Evolutionary conservation across 73 alveolate genomes (phyloP).

Genomic region (Urostyla sp.): DNA sequence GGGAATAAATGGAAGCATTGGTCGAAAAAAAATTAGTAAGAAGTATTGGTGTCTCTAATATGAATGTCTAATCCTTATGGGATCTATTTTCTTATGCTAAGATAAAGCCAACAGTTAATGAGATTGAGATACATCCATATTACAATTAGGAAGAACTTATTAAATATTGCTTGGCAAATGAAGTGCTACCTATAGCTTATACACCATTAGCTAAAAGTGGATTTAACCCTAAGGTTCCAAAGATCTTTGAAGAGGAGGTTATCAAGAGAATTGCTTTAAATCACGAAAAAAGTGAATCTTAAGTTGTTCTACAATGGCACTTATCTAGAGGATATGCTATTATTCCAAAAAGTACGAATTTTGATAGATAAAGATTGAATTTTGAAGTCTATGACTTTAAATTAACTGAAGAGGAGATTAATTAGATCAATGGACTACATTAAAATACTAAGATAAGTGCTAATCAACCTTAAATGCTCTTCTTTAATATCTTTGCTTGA

Average conservation of each 20-base stretch:
- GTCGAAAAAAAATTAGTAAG: constrained; percentile 76
- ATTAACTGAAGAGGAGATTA: constrained; percentile 52
- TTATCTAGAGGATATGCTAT: constrained; percentile 74
- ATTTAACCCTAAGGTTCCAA: constrained; percentile 5
- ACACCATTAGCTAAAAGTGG: constrained; percentile 71
- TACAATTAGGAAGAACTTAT: constrained; percentile 71
- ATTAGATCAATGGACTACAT: constrained; percentile 53
- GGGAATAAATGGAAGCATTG: constrained; percentile 78
- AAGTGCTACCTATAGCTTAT: constrained; percentile 74
- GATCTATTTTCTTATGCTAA: constrained; percentile 68
- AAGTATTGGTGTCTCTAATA: constrained; percentile 82
- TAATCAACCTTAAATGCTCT: too few relatives aligned
- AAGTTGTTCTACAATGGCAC: constrained; percentile 82
- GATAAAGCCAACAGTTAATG: constrained; percentile 75
- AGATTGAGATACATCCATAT: constrained; percentile 72
- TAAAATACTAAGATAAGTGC: constrained; percentile 39
- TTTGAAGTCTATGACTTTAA: constrained; percentile 63
- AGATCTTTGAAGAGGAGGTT: constrained; percentile 58
- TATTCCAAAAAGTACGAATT: constrained; percentile 71
- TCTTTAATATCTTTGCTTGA: too few relatives aligned
- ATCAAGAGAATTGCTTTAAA: constrained; percentile 53
- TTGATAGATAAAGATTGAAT: constrained; percentile 79
- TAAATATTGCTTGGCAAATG: constrained; percentile 51
- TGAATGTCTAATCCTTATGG: constrained; percentile 68
- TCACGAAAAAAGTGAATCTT: constrained; percentile 69